These are phyloP conservation scores for Phytopythium aichiense DNA, from an alignment of 352 stramenopile genomes.

Conservation along the genomic window DNA sequence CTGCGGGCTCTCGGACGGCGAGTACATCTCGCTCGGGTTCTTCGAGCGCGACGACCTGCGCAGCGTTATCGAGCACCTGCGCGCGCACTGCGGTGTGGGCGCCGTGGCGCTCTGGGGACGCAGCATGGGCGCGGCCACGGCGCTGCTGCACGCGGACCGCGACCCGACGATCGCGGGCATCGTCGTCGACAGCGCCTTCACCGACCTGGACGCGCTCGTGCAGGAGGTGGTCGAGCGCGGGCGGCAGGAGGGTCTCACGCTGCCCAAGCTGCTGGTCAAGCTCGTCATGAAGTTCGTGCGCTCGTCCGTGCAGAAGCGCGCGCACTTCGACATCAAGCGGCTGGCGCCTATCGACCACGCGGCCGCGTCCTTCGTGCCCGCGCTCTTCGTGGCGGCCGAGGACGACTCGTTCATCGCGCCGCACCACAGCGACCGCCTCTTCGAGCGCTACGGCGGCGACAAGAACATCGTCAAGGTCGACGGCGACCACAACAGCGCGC, in stretches of 20 bases:
- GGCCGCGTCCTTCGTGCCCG: slow-evolving; percentile 94
- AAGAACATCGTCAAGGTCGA: slow-evolving; percentile 98
- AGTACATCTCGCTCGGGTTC: slow-evolving; percentile 97
- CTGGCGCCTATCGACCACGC: slow-evolving; percentile 86
- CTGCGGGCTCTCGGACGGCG: slow-evolving; percentile 94
- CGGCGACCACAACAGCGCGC: slow-evolving; percentile 96
- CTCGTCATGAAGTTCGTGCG: slow-evolving; percentile 91
- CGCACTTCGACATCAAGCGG: slow-evolving; percentile 80
- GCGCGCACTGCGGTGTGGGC: slow-evolving; percentile 86
- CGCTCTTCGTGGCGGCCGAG: slow-evolving; percentile 94
- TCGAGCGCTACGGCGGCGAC: slow-evolving; percentile 93
- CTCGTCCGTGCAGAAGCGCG: slow-evolving; percentile 90
- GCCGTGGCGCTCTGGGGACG: slow-evolving; percentile 96
- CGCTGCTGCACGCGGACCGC: slow-evolving; percentile 95
- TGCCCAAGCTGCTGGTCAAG: slow-evolving; percentile 89
- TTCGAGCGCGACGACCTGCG: slow-evolving; percentile 91
- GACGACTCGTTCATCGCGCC: slow-evolving; percentile 95
- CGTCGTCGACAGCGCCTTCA: slow-evolving; percentile 97
- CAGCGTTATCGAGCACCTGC: slow-evolving; percentile 93
- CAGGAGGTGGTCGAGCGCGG: slow-evolving; percentile 97
- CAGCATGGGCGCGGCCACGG: slow-evolving; percentile 97
- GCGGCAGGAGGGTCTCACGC: slow-evolving; percentile 89
- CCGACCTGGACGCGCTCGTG: slow-evolving; percentile 92
- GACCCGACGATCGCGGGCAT: slow-evolving; percentile 97
- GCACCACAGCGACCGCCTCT: slow-evolving; percentile 83